Conservation (phyloP, 1,139 yeast genomes). For the Kurtzmaniella quercitrusa region DNA sequence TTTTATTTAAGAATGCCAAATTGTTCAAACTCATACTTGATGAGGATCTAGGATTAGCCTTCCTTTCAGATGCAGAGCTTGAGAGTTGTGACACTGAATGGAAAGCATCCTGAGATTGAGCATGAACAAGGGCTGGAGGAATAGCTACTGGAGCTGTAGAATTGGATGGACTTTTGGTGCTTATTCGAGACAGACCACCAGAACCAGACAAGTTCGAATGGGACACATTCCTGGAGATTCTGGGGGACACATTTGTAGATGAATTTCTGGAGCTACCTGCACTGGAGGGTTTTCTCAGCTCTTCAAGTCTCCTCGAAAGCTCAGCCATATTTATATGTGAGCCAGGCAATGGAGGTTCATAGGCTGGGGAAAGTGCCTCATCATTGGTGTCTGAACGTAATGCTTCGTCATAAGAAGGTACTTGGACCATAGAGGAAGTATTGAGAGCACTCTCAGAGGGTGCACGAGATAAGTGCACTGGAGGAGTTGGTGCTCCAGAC, state of each 20-base stretch:
- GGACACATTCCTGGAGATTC: constrained; percentile 26
- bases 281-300: constrained; percentile 9
- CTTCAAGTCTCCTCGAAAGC: constrained; percentile 21
- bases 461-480: constrained; percentile 54
- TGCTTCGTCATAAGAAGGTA: constrained; percentile 84
- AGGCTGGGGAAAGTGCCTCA: constrained; percentile 59
- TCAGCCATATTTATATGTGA: constrained; percentile 31
- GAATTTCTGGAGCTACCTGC: constrained; percentile 13
- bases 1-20: constrained; percentile 24
- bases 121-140: not conserved
- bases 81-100: constrained; percentile 18
- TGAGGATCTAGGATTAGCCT: constrained; percentile 18
- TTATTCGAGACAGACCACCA: constrained; percentile 3
- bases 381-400: constrained; percentile 44
- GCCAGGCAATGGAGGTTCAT: constrained; percentile 52
- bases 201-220: constrained; percentile 14
- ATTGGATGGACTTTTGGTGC: constrained; percentile 2
- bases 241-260: constrained; percentile 24
- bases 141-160: constrained; percentile 2
- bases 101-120: constrained; percentile 5
- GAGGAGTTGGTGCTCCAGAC: constrained; percentile 44
- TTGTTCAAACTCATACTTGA: constrained; percentile 27
- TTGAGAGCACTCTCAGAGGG: constrained; percentile 36
- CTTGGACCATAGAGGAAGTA: constrained; percentile 45
- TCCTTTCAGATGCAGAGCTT: constrained; percentile 26